phyloP scores from a whole-genome alignment of 75 land plant genomes.

The Pinus tabuliformis region DNA sequence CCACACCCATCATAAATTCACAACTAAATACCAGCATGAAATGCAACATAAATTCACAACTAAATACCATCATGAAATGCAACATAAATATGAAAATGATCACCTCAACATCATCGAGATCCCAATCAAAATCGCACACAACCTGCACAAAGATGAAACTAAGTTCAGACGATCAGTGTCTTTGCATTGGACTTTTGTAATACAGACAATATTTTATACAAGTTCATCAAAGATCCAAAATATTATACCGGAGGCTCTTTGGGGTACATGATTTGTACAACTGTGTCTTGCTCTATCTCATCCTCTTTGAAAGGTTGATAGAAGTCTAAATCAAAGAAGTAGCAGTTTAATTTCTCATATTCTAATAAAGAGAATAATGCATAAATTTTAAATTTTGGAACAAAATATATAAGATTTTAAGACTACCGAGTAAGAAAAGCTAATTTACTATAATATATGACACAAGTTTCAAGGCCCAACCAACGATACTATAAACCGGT shows the following conservation, averaged over 20 bases:
- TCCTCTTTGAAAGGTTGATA: conserved; percentile 84
- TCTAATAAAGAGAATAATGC: too few species aligned
- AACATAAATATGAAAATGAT: background rate
- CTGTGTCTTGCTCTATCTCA: conserved; percentile 77
- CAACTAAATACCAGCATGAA: background rate
- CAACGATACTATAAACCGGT: too few species aligned
- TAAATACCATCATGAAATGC: background rate
- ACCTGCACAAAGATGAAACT: conserved; percentile 39
- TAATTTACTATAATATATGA: too few species aligned
- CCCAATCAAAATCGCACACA: conserved; percentile 89
- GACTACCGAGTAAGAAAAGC: too few species aligned
- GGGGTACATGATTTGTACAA: conserved; percentile 82
- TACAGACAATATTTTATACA: too few species aligned
- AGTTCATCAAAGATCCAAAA: background rate
- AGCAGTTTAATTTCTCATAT: too few species aligned
- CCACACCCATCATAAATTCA: background rate
- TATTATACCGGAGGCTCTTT: conserved; percentile 82
- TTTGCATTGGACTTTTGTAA: background rate
- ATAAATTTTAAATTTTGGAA: too few species aligned
- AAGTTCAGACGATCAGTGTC: background rate
- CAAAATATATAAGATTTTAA: too few species aligned
- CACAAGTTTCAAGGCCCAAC: too few species aligned
- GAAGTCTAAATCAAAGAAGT: conserved; percentile 46
- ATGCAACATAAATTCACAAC: background rate
- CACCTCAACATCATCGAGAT: conserved; percentile 93